phyloP scores from a whole-genome alignment of 257 asterid genomes.

The Nicotiana noctiflora region DNA sequence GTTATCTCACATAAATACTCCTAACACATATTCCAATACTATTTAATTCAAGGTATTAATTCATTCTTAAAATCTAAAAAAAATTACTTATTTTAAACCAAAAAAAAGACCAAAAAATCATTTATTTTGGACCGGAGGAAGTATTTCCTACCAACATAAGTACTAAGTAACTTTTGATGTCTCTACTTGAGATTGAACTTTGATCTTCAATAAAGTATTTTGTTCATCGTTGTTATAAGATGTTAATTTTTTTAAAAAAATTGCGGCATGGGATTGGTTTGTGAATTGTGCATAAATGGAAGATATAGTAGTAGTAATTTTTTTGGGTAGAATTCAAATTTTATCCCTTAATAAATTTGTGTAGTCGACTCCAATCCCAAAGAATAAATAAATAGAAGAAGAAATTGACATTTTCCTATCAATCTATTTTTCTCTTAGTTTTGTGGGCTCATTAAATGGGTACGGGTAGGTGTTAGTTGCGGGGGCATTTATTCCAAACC shows the following conservation, averaged over 20 bases:
- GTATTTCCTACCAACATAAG: not conserved
- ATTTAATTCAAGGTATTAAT: too few relatives aligned
- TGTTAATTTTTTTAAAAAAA: not conserved
- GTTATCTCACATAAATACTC: too few relatives aligned
- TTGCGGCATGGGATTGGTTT: not conserved
- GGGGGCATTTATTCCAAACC: slow-evolving; percentile 16
- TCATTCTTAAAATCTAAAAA: too few relatives aligned
- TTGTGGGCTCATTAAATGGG: slow-evolving; percentile 13
- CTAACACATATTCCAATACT: too few relatives aligned
- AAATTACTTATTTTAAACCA: too few relatives aligned
- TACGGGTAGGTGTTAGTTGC: slow-evolving; percentile 13
- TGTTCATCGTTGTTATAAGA: not conserved
- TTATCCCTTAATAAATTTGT: not conserved
- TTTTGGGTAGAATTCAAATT: not conserved
- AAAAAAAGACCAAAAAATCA: too few relatives aligned
- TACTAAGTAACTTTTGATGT: not conserved
- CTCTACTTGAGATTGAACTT: not conserved
- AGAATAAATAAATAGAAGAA: not conserved
- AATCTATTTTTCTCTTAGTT: not conserved
- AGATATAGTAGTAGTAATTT: not conserved
- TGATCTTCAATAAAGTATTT: not conserved
- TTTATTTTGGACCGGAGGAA: too few relatives aligned
- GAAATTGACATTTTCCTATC: not conserved
- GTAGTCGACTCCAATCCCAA: not conserved
- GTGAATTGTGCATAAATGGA: not conserved